A percentile compares a stretch with the other conserved stretches of the same genome.
Conservation (phyloP, 306 rosid species). For the Albizia julibrissin region DNA sequence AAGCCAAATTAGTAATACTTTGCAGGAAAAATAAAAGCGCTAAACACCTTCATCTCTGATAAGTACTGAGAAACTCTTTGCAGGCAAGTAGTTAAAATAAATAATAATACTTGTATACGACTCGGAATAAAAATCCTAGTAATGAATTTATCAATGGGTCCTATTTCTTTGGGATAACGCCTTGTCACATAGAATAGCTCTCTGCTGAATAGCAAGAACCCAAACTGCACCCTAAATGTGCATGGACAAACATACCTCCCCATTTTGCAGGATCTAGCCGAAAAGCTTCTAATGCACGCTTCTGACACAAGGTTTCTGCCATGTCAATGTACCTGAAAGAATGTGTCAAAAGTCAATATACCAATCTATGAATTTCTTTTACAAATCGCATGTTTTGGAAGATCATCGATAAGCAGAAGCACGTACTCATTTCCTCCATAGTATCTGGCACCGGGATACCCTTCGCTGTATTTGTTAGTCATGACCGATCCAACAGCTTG, state of each 20-base stretch:
- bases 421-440: slow-evolving; percentile 94
- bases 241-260: slow-evolving; percentile 66
- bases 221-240: neutral
- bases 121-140: neutral
- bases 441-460: slow-evolving; percentile 96
- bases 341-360: slow-evolving; percentile 25
- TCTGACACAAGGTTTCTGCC: slow-evolving; percentile 88
- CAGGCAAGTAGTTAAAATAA: slow-evolving; percentile 2
- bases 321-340: slow-evolving; percentile 78
- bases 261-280: slow-evolving; percentile 84
- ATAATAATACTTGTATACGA: neutral
- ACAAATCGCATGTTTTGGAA: neutral
- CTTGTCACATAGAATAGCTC: neutral
- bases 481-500: slow-evolving; percentile 95
- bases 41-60: neutral
- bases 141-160: neutral
- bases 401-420: slow-evolving; percentile 18
- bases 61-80: neutral
- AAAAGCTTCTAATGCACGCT: slow-evolving; percentile 86
- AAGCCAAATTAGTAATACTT: neutral
- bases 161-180: slow-evolving; percentile 7
- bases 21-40: neutral
- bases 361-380: slow-evolving; percentile 5
- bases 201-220: slow-evolving; percentile 11
- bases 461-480: slow-evolving; percentile 93